Evolutionary conservation across 306 rosid species (phyloP), one percentile per base, ranked within the genome.

Genomic region (Cyamopsis tetragonoloba): DNA sequence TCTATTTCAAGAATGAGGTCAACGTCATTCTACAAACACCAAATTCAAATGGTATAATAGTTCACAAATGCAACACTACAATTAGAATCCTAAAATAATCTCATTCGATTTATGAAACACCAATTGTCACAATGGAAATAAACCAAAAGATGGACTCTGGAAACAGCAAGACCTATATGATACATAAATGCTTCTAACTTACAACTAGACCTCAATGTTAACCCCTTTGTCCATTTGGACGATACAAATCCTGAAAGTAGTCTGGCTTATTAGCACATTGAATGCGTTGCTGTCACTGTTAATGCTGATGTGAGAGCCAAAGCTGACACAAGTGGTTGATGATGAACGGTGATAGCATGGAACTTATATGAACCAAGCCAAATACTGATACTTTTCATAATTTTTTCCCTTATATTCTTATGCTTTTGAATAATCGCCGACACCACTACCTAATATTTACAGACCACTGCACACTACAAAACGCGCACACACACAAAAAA

Each of bases 1-100:
- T 93, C 97, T 60, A 90, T 85, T 80, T 79, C 85, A 42, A 58
- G 87, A 77, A 88, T 35, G 47, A 93, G 99, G 23, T 75, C 72
- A 66, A 90, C 77, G 72, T 90, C 97, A 63, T 82, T 83, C 92
- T 90, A 86, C 79, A 79, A 53, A 65, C 65, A 6, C 49, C 57
- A 73, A 63, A 37, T 42, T 72, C 58, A 43, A 48, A 19, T 23
- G 11, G 49, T 39, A 13, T 50, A 26, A 7, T 32, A 65, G 50
- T 8, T 37, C 72, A 77, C n/a, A 6, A 53, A 22, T 44, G 66
- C 62, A 73, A 55, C 11, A 59, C 23, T 23, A 70, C 44, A 13
- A 26, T 15, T 31, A 70, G 6, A 72, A 39, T 43, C 75, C 70
- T 57, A 35, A 49, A 50, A 47, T 72, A 20, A 51, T 67, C 50